phyloP scores from a whole-genome alignment of 139 green algal genomes.

The Chlorella sp. region DNA sequence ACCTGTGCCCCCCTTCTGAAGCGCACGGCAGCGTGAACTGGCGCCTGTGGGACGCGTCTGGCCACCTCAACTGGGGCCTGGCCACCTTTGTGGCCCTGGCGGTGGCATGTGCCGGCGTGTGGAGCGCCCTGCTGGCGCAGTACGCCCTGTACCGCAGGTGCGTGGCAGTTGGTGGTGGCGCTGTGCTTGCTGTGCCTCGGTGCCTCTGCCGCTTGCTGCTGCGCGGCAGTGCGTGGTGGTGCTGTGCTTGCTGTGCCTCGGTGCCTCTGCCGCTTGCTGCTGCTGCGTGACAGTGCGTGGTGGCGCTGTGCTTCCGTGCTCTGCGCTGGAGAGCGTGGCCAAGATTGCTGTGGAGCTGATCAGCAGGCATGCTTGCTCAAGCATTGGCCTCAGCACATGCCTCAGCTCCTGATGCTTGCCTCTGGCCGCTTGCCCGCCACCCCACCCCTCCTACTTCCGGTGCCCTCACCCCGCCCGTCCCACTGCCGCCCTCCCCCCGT shows the following conservation, averaged over 20 bases:
- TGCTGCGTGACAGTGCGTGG: too few relatives aligned
- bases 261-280: background rate
- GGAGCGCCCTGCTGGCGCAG: slow-evolving; percentile 19
- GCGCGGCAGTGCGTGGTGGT: background rate
- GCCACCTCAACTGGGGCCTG: slow-evolving; percentile 33
- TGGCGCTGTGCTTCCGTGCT: too few relatives aligned
- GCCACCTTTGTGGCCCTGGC: slow-evolving; percentile 30
- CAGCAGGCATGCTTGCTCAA: too few relatives aligned
- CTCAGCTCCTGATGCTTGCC: too few relatives aligned
- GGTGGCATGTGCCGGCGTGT: slow-evolving; percentile 21
- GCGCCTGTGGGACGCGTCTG: background rate
- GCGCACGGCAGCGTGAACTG: slow-evolving; percentile 9
- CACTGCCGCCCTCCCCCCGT: too few relatives aligned
- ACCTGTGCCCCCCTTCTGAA: background rate
- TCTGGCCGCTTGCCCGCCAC: too few relatives aligned
- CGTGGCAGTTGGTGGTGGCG: background rate
- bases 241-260: background rate
- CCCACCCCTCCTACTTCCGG: too few relatives aligned
- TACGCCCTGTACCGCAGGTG: background rate
- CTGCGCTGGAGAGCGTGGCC: too few relatives aligned
- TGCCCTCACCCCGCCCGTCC: too few relatives aligned
- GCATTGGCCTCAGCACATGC: too few relatives aligned
- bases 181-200: too few relatives aligned
- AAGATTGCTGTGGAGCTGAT: too few relatives aligned
- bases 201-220: background rate